phyloP scores from a whole-genome alignment of 2,329 filamentous ascomycete species.

The Septoria linicola region DNA sequence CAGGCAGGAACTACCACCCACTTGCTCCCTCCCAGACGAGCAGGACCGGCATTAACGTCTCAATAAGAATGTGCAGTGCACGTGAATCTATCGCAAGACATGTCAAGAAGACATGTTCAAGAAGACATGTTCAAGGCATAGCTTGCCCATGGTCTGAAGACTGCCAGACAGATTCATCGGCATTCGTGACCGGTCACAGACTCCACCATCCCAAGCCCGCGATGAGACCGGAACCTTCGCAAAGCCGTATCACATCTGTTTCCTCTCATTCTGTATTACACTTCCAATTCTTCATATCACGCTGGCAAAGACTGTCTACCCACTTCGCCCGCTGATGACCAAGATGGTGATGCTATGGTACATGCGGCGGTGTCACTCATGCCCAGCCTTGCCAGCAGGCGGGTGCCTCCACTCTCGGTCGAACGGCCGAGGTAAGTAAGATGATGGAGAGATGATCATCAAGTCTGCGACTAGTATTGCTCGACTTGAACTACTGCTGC shows the following conservation, averaged over 20 bases:
- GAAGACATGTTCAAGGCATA: too few relatives aligned
- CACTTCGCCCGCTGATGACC: neutral
- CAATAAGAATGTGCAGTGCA: too few relatives aligned
- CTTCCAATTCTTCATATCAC: neutral
- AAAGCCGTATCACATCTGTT: neutral
- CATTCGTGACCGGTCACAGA: too few relatives aligned
- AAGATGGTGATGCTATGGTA: neutral
- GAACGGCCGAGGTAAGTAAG: constrained; percentile 18
- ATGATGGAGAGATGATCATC: constrained; percentile 3
- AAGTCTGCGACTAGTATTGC: neutral
- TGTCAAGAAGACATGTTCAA: too few relatives aligned
- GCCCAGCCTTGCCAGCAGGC: constrained; percentile 10
- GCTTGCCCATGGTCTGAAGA: too few relatives aligned
- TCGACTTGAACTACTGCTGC: neutral
- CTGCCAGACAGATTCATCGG: too few relatives aligned
- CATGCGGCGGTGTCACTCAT: neutral
- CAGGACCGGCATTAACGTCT: too few relatives aligned
- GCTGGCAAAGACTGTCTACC: neutral
- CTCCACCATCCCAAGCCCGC: too few relatives aligned
- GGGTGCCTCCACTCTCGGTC: constrained; percentile 8
- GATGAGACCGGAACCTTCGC: too few relatives aligned
- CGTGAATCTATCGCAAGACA: too few relatives aligned
- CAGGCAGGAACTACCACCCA: neutral
- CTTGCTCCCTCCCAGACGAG: too few relatives aligned
- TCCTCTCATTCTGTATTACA: neutral